phyloP scores from a whole-genome alignment of 495 filamentous ascomycete genomes.

The Podospora bellae-mahoneyi region DNA sequence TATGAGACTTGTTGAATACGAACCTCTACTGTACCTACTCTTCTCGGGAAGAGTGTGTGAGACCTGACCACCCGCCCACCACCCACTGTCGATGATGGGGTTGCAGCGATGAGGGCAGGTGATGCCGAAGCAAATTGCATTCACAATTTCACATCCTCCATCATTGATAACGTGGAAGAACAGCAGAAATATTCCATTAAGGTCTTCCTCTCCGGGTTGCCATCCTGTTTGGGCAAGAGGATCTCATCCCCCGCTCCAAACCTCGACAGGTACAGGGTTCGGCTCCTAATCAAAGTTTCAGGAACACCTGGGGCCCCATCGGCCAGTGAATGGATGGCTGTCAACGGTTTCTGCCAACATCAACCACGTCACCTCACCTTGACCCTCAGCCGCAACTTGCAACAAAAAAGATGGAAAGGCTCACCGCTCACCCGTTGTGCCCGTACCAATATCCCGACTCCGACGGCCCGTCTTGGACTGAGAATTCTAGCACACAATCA shows the following conservation, averaged over 20 bases:
- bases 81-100: background rate
- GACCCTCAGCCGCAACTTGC: slow-evolving; percentile 7
- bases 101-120: slow-evolving; percentile 15
- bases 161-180: background rate
- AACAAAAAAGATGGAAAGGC: background rate
- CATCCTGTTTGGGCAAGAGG: slow-evolving; percentile 15
- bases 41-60: background rate
- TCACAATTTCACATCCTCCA: background rate
- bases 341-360: slow-evolving; percentile 7
- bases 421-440: slow-evolving; percentile 8
- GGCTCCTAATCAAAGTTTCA: slow-evolving; percentile 16
- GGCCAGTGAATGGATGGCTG: slow-evolving; percentile 4
- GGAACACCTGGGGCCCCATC: slow-evolving; percentile 13
- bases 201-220: background rate
- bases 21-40: background rate
- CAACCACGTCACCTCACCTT: slow-evolving; percentile 9
- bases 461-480: slow-evolving; percentile 3
- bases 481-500: background rate
- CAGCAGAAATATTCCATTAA: background rate
- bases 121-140: slow-evolving; percentile 10
- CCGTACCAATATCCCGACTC: background rate
- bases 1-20: background rate
- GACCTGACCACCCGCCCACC: background rate
- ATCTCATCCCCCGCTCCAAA: slow-evolving; percentile 11
- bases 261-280: slow-evolving; percentile 11